These are phyloP conservation scores for Paspalum notatum DNA, from an alignment of 176 grass and related monocot species.

Conservation along the genomic window DNA sequence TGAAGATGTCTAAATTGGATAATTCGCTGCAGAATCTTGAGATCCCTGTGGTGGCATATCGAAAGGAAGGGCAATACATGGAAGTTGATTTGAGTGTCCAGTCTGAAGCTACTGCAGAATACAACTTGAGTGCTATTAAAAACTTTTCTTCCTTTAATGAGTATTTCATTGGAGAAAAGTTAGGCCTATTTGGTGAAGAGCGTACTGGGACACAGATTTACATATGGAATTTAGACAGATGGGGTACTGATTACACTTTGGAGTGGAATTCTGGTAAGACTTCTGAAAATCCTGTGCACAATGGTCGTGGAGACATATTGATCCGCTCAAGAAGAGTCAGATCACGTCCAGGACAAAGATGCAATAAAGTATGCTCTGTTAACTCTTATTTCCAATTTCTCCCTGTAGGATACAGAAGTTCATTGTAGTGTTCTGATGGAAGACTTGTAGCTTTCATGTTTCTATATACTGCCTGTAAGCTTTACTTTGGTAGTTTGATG, in stretches of 20 bases:
- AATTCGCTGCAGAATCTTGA: slow-evolving; percentile 73
- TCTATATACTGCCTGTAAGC: background rate
- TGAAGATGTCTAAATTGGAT: slow-evolving; percentile 15
- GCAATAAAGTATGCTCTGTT: slow-evolving; percentile 51
- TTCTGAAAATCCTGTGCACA: slow-evolving; percentile 35
- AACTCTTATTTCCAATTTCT: slow-evolving; percentile 13
- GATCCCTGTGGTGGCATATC: slow-evolving; percentile 80
- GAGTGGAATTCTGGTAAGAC: slow-evolving; percentile 66
- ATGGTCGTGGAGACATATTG: slow-evolving; percentile 64
- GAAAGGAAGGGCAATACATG: slow-evolving; percentile 78
- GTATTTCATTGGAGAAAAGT: slow-evolving; percentile 85
- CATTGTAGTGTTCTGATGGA: background rate
- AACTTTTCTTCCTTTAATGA: slow-evolving; percentile 87
- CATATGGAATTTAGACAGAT: slow-evolving; percentile 93
- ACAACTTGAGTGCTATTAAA: slow-evolving; percentile 73
- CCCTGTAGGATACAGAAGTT: background rate
- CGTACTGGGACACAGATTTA: slow-evolving; percentile 81
- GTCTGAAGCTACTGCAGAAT: slow-evolving; percentile 64
- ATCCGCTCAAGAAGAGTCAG: slow-evolving; percentile 81
- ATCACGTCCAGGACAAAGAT: slow-evolving; percentile 68
- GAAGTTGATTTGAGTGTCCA: slow-evolving; percentile 81
- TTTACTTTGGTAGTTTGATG: slow-evolving; percentile 1
- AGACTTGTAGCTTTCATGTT: slow-evolving; percentile 34
- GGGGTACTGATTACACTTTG: slow-evolving; percentile 74
- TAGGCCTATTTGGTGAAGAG: slow-evolving; percentile 69